A percentile compares a stretch with the other conserved stretches of the same genome.
Evolutionary conservation across 192 early-diverging fungal species (phyloP).

Genomic region (Chytriomyces hyalinus): DNA sequence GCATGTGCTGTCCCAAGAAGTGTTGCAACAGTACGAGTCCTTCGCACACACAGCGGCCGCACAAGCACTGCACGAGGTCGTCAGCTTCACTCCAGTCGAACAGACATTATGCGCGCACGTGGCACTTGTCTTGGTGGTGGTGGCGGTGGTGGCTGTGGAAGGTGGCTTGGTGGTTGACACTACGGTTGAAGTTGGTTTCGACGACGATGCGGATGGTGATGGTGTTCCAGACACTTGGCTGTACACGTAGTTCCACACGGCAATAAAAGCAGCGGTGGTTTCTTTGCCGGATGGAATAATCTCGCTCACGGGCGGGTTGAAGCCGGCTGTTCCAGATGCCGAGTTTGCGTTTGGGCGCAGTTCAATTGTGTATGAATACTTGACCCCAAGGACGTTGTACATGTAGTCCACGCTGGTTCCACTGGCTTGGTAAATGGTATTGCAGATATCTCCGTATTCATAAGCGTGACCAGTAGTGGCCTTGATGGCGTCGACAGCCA

Average conservation of each 20-base stretch:
- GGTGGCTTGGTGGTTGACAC: not conserved
- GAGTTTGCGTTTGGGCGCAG: slow-evolving; percentile 26
- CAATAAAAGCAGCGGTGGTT: slow-evolving; percentile 27
- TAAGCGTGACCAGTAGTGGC: slow-evolving; percentile 22
- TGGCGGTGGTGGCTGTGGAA: not conserved
- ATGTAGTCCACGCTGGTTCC: slow-evolving; percentile 41
- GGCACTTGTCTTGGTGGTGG: slow-evolving; percentile 1
- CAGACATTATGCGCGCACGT: slow-evolving; percentile 11
- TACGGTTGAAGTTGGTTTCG: not conserved
- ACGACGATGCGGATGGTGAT: not conserved
- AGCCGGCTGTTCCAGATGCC: slow-evolving; percentile 15
- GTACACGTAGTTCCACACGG: slow-evolving; percentile 34
- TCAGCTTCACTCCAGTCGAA: slow-evolving; percentile 2
- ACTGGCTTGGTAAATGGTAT: slow-evolving; percentile 44
- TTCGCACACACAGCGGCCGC: slow-evolving; percentile 1
- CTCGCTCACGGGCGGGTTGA: slow-evolving; percentile 34
- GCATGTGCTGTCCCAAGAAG: too few relatives aligned
- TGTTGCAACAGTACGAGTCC: slow-evolving; percentile 10
- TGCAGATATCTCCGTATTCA: slow-evolving; percentile 31
- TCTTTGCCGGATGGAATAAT: slow-evolving; percentile 39
- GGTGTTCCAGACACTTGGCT: not conserved
- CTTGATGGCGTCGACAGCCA: slow-evolving; percentile 37
- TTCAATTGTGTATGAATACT: slow-evolving; percentile 39
- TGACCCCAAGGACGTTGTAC: slow-evolving; percentile 38
- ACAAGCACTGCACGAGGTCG: slow-evolving; percentile 7